Evolutionary conservation across 1,284 basidiomycete species (phyloP).

Genomic region (Ceratorhiza oryzae-sativae): DNA sequence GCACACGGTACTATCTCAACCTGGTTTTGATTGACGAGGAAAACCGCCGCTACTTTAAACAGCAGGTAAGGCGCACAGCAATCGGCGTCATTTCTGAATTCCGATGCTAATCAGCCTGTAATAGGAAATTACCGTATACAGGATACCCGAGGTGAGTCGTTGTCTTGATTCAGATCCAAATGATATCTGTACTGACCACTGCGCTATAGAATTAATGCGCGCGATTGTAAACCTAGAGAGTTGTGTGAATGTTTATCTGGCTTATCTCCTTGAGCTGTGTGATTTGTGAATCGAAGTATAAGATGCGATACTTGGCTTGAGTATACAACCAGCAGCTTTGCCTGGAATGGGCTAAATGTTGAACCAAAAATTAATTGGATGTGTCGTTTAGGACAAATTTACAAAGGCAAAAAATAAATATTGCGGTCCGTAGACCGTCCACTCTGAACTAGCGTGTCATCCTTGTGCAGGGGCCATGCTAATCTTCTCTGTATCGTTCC

Average conservation of each 20-base stretch:
- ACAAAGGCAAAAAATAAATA: background rate
- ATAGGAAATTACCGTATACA: conserved; percentile 53
- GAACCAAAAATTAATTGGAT: too few relatives aligned
- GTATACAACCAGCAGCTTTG: too few relatives aligned
- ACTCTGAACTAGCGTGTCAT: too few relatives aligned
- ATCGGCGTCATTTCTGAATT: background rate
- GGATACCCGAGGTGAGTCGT: conserved; percentile 52
- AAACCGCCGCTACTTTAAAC: conserved; percentile 94
- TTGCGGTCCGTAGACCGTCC: background rate
- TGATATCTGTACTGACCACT: background rate
- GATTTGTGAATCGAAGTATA: too few relatives aligned
- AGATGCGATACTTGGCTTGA: too few relatives aligned
- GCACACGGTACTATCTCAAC: conserved; percentile 95
- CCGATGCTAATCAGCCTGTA: conserved; percentile 20
- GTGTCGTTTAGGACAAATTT: too few relatives aligned
- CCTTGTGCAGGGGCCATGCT: too few relatives aligned
- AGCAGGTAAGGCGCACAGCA: conserved; percentile 62
- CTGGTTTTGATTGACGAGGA: conserved; percentile 97
- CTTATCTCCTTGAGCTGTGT: background rate
- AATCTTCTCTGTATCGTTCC: too few relatives aligned
- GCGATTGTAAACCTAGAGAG: background rate
- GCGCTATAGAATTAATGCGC: background rate
- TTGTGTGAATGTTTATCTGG: background rate
- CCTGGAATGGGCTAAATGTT: too few relatives aligned
- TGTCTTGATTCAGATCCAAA: too few relatives aligned